Base-by-base conservation (phyloP, 208 protist species). In the Zelonia costaricensis region DNA sequence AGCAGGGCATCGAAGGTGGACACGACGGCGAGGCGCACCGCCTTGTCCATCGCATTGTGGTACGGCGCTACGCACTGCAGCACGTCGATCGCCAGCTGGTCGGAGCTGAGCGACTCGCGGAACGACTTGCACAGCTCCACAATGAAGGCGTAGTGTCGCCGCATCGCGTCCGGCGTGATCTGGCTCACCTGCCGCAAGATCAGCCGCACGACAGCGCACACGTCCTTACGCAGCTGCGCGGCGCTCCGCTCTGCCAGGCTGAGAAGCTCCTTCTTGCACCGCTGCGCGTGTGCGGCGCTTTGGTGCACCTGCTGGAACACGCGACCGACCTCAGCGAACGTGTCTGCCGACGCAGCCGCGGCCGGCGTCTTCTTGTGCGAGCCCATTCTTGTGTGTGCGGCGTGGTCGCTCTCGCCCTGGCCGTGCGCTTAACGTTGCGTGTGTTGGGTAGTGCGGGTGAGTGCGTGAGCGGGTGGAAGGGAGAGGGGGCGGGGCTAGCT, bases 11-110 rank as follows among this genome's bases (percentile, higher is more conserved):
- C 85, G 52, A 89, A 83, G 25, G 81, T 79, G 3, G 66, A 69
- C 20, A 92, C 82, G 49, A 94, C 87, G 36, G 78, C 77, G 30
- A 93, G 74, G 1, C 91, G 87, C n/a, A 96, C 88, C 2, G 66
- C 48, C 55, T 90, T 91, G 43, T 96, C 87, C 31, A 84, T 80
- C 13, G 91, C 91, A 60, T 96, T 96, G 74, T 92, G 86, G 62
- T 77, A 90, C 16, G 78, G 76, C 16, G 81, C 44, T 10, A 94
- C 68, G 1, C 65, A 45, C 30, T 76, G 56, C 36, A 96, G 56
- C 13, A 92, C n/a, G 15, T 61, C 70, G 30, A 93, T 75, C 35
- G 91, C 60, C 45, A 92, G 45, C 48, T 75, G 69, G 51, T 96
- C 91, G 2, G 69, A 75, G 12, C 67, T 28, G 44, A 66, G 79